Conservation (phyloP, 1,284 basidiomycete genomes). For the Laetiporus sulphureus region DNA sequence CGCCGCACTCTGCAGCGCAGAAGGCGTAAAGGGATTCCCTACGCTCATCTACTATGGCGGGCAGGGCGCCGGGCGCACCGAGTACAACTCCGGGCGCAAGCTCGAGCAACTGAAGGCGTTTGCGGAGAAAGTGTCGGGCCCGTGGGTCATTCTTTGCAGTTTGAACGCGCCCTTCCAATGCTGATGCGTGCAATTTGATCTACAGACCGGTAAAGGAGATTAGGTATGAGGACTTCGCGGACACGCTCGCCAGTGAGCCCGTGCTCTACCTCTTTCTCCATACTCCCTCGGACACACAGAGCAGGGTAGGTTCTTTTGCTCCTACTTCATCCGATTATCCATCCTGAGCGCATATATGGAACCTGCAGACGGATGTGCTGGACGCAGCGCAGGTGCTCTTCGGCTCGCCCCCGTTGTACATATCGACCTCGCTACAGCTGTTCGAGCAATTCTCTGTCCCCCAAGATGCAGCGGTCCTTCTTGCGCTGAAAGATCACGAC, state of each 20-base stretch:
- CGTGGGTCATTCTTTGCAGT: slow-evolving; percentile 13
- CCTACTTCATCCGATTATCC: neutral
- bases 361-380: slow-evolving; percentile 36
- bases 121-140: slow-evolving; percentile 49
- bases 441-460: slow-evolving; percentile 49
- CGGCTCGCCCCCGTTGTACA: slow-evolving; percentile 64
- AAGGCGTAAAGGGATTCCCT: slow-evolving; percentile 75
- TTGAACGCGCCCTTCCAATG: slow-evolving; percentile 6
- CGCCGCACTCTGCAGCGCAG: slow-evolving; percentile 52
- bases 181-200: too few relatives aligned
- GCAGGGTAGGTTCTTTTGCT: slow-evolving; percentile 34
- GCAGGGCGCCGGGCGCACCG: slow-evolving; percentile 40
- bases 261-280: slow-evolving; percentile 77
- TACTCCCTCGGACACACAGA: slow-evolving; percentile 32
- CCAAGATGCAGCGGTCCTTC: slow-evolving; percentile 43
- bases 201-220: slow-evolving; percentile 36
- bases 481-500: slow-evolving; percentile 74
- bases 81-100: slow-evolving; percentile 66
- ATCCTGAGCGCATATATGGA: slow-evolving; percentile 1
- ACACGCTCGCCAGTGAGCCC: slow-evolving; percentile 44
- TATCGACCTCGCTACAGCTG: slow-evolving; percentile 40
- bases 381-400: slow-evolving; percentile 53
- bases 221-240: slow-evolving; percentile 49
- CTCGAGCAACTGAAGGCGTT: slow-evolving; percentile 67
- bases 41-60: slow-evolving; percentile 63